phyloP scores from a whole-genome alignment of 2,329 filamentous ascomycete genomes.

The Fusarium falciforme region DNA sequence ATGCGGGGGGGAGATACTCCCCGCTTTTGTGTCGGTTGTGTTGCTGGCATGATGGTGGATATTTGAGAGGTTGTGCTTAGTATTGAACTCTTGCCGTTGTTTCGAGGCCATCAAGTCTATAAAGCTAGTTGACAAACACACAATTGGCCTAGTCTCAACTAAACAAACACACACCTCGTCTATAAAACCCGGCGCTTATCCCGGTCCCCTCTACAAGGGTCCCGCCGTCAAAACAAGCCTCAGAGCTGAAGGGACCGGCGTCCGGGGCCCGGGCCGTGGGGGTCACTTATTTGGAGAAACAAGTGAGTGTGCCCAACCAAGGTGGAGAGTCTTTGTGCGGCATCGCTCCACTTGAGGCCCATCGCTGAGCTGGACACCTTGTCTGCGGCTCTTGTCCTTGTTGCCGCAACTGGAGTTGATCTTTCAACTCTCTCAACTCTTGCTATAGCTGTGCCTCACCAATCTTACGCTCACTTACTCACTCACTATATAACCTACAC shows the following conservation, averaged over 20 bases:
- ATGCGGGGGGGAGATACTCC: slow-evolving; percentile 12
- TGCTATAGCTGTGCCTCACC: background rate
- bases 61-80: background rate
- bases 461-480: background rate
- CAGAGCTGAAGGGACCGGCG: slow-evolving; percentile 4
- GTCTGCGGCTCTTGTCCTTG: slow-evolving; percentile 1
- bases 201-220: slow-evolving; percentile 18
- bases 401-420: background rate
- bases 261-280: slow-evolving; percentile 14
- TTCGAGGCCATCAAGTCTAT: background rate
- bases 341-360: slow-evolving; percentile 23
- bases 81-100: background rate
- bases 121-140: background rate
- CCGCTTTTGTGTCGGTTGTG: slow-evolving; percentile 16
- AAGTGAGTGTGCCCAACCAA: background rate
- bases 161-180: background rate
- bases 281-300: background rate
- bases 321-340: background rate
- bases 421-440: background rate
- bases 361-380: slow-evolving; percentile 14
- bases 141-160: background rate
- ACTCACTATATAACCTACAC: slow-evolving; percentile 1
- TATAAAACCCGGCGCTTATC: background rate
- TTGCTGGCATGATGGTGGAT: background rate
- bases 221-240: slow-evolving; percentile 20